Base-by-base conservation (phyloP, 2,329 filamentous ascomycete genomes). In the Nectriaceae sp. region DNA sequence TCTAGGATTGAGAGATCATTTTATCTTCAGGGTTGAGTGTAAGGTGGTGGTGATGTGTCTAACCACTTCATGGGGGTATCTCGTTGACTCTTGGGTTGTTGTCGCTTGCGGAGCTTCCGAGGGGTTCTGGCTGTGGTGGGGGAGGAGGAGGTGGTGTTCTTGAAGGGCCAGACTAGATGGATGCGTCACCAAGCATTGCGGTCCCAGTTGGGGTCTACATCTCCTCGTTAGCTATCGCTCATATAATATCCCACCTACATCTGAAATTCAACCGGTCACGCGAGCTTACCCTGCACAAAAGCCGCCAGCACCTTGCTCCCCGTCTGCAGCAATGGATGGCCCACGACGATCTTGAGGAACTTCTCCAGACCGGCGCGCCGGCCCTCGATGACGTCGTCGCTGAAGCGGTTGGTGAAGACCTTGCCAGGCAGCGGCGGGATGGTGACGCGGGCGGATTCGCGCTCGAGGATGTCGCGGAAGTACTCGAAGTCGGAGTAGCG, bases 401-500 rank as follows among this genome's bases (percentile, higher is more conserved):
- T 95, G 76, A 99, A 99, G 40, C 94, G 85, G 72, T 97, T 97
- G 43, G 93, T 96, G 63, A 97, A 97, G 47, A 99, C 94, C 74
- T 97, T 99, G 43, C 94, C 94, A 0, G 94, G 94, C 55, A 99
- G 76, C 4, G 94, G 93, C 1, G 94, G 94, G 65, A 99, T 99
- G 19, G 91, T 96, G 49, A 99, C 94, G 57, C 93, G 84, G 49
- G 92, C 92, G 62, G 84, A 89, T 75, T 99, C 94, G 61, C 94
- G 87, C 82, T 99, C 94, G 52, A 99, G 83, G 56, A 97, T 96
- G 72, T 99, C 94, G 67, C 94, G 89, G 72, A 99, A 99, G 75
- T 96, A 93, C 75, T 99, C 94, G 70, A 99, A 99, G 72, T 99
- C 94, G 48, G 88, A 94, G 78, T 99, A 99, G 44, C 94, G 90